A percentile compares a stretch with the other conserved stretches of the same genome.
phyloP scores from a whole-genome alignment of 2,329 filamentous ascomycete species.

The Fusarium humuli region DNA sequence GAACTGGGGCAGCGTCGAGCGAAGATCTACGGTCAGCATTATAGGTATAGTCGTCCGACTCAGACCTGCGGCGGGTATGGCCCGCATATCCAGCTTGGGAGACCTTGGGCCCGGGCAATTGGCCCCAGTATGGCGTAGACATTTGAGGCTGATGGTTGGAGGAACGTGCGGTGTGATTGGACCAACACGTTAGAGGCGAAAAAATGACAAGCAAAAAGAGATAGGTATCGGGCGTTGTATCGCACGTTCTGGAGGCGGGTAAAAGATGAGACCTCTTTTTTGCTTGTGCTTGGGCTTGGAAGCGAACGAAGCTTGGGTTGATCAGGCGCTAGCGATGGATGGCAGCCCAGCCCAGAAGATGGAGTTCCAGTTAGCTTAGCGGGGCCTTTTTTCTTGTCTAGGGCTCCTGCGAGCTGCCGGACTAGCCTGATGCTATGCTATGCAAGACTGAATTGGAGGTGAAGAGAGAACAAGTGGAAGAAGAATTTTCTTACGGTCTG shows the following conservation, averaged over 20 bases:
- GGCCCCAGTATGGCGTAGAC: slow-evolving; percentile 68
- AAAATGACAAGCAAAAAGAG: slow-evolving; percentile 15
- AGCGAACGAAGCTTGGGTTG: slow-evolving; percentile 32
- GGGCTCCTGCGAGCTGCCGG: slow-evolving; percentile 44
- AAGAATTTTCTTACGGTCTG: slow-evolving; percentile 23
- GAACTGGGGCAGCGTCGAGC: slow-evolving; percentile 54
- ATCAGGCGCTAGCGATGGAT: slow-evolving; percentile 40
- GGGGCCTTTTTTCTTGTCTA: slow-evolving; percentile 38
- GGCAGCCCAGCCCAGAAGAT: slow-evolving; percentile 4
- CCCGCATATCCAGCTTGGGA: slow-evolving; percentile 41
- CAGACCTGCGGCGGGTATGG: slow-evolving; percentile 53
- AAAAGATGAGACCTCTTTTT: slow-evolving; percentile 18
- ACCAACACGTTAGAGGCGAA: slow-evolving; percentile 23
- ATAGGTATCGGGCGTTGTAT: slow-evolving; percentile 29
- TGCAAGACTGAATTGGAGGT: slow-evolving; percentile 46
- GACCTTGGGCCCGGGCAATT: slow-evolving; percentile 64
- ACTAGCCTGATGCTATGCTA: slow-evolving; percentile 56
- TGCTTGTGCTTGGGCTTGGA: slow-evolving; percentile 12
- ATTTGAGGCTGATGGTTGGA: slow-evolving; percentile 51
- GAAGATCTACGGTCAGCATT: slow-evolving; percentile 51
- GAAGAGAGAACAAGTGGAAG: slow-evolving; percentile 9
- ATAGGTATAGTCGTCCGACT: slow-evolving; percentile 48
- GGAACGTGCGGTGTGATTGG: slow-evolving; percentile 46
- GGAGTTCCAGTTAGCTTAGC: slow-evolving; percentile 18
- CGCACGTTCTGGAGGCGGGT: slow-evolving; percentile 42